Percentiles rank a stretch among this genome's conserved stretches.
Evolutionary conservation across 805 yeast species (phyloP).

Genomic region (Yamadazyma tumulicola): DNA sequence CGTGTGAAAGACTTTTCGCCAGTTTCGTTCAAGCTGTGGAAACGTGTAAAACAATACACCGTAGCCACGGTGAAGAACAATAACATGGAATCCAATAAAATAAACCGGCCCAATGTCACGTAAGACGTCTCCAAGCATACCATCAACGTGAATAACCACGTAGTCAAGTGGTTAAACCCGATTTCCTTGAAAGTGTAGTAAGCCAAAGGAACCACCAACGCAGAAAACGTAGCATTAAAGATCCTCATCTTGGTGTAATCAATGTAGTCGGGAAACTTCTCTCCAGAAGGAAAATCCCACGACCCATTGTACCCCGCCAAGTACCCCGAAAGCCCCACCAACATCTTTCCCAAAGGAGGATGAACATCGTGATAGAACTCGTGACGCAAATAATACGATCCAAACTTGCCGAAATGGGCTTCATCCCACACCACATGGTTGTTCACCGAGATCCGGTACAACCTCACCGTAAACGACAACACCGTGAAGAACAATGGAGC

Average conservation of each 20-base stretch:
- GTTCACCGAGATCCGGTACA: slow-evolving; percentile 54
- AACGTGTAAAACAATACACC: slow-evolving; percentile 65
- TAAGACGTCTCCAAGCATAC: slow-evolving; percentile 66
- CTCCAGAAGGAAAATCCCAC: slow-evolving; percentile 72
- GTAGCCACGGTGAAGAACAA: slow-evolving; percentile 78
- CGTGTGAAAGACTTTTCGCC: slow-evolving; percentile 49
- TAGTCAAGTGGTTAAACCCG: slow-evolving; percentile 47
- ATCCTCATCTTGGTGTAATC: slow-evolving; percentile 66
- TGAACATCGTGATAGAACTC: slow-evolving; percentile 85
- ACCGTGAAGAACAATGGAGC: slow-evolving; percentile 67
- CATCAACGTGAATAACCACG: slow-evolving; percentile 59
- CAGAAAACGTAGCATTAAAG: slow-evolving; percentile 68
- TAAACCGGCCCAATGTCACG: slow-evolving; percentile 69
- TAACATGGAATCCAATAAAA: slow-evolving; percentile 72
- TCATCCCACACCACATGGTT: slow-evolving; percentile 81
- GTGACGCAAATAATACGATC: slow-evolving; percentile 72
- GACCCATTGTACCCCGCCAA: slow-evolving; percentile 79
- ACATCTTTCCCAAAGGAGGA: slow-evolving; percentile 82
- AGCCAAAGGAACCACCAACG: slow-evolving; percentile 65
- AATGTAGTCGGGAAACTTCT: slow-evolving; percentile 55
- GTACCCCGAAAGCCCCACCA: slow-evolving; percentile 74
- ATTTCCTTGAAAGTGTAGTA: slow-evolving; percentile 65
- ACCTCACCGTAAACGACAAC: slow-evolving; percentile 63
- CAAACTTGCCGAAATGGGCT: slow-evolving; percentile 86
- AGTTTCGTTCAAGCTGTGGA: slow-evolving; percentile 56